Base-by-base conservation (phyloP, 2,329 filamentous ascomycete species). In the Xylariaceae sp. region DNA sequence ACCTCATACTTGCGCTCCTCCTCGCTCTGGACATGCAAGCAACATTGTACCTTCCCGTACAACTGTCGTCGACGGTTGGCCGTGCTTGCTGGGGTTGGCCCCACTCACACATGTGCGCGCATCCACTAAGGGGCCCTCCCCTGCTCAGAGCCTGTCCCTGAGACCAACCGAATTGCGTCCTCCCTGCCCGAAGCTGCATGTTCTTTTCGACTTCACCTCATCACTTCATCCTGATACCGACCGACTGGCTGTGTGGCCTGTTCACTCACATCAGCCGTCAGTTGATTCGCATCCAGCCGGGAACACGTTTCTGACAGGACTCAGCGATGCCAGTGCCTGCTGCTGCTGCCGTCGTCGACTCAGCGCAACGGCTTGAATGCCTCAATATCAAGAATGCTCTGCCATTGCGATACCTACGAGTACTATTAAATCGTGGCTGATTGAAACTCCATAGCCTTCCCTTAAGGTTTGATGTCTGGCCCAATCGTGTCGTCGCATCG, bases 201-300 rank as follows among this genome's bases (percentile, higher is more conserved):
- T 64, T 68, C 68, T 68, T 69, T 69, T 69, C 68, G 62, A 70
- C 68, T 69, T 70, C 68, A 70, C 66, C 67, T 70, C 68, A 67
- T 70, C 67, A 67, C 66, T 67, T 62, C 61, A 57, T 53, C 59
- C 61, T 23, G 53, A 61, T 49, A 59, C 60, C 51, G 30, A 35
- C 49, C 15, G 49, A 13, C 51, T 57, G 45, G 54, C 59, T 17
- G 15, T 51, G 35, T 51, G 50, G 35, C 55, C 51, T 59, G 58
- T 51, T 39, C 47, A 30, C 56, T 59, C 39, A 48, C 44, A 55
- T 50, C 37, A 13, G 35, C 23, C 50, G 41, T 55, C 58, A 39
- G 56, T 50, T 49, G 23, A 34, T 48, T 34, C n/a, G 11, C 35
- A 17, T 34, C 37, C 23, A 6, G 3, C 35, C 11, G 11, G 50